phyloP scores from a whole-genome alignment of 768 basidiomycete genomes.

The Boletellus sp. region DNA sequence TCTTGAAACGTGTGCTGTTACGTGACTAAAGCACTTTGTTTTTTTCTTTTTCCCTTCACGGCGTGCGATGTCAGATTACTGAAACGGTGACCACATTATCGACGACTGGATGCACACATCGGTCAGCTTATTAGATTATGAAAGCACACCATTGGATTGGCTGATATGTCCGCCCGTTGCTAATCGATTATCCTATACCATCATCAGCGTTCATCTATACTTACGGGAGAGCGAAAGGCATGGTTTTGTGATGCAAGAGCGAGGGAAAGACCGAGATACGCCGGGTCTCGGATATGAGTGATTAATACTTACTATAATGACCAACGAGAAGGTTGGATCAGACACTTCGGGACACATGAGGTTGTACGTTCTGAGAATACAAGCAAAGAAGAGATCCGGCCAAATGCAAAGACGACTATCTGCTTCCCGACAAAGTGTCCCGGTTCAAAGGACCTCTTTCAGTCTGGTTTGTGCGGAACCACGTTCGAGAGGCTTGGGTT shows the following conservation, averaged over 20 bases:
- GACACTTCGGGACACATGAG: not conserved
- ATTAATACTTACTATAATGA: not conserved
- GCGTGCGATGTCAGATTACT: not conserved
- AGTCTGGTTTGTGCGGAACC: slow-evolving; percentile 60
- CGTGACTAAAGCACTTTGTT: slow-evolving; percentile 4
- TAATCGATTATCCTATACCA: no score
- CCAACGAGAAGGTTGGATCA: not conserved
- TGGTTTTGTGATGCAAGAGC: no score
- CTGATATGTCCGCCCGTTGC: no score
- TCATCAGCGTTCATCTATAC: no score
- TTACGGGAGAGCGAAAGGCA: no score
- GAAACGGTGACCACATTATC: not conserved
- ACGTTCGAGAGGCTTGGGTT: slow-evolving; percentile 62
- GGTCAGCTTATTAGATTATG: no score
- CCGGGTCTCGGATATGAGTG: no score
- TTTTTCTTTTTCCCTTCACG: not conserved
- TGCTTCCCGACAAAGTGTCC: no score
- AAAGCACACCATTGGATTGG: no score
- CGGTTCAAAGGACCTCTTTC: slow-evolving; percentile 51
- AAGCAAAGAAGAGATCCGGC: not conserved
- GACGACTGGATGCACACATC: not conserved
- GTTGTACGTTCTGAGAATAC: not conserved
- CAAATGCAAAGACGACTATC: no score
- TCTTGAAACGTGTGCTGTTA: slow-evolving; percentile 62
- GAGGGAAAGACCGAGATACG: no score